Conservation (phyloP, 108 stramenopile genomes). For the Conticribra guillardii region DNA sequence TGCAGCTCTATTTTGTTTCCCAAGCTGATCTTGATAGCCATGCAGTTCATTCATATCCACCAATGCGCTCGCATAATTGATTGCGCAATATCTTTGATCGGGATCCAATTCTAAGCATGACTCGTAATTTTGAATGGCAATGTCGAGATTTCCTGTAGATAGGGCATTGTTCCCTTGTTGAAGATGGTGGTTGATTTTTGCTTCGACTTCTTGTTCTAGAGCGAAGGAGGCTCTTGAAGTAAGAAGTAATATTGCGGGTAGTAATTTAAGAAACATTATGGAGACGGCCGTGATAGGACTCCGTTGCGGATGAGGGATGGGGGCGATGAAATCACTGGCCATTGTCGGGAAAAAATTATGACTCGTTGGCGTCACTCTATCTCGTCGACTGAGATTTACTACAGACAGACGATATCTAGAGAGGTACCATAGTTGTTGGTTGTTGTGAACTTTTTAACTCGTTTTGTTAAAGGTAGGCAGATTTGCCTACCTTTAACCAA, state of each 20-base stretch:
- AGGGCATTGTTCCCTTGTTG: slow-evolving; percentile 43
- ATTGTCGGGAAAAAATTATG: too few species aligned
- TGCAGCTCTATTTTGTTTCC: slow-evolving; percentile 4
- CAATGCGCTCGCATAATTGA: slow-evolving; percentile 44
- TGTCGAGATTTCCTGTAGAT: slow-evolving; percentile 17
- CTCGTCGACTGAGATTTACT: too few species aligned
- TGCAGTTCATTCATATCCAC: slow-evolving; percentile 32
- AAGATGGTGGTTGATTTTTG: slow-evolving; percentile 19
- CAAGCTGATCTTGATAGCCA: background rate
- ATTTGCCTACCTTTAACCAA: too few species aligned
- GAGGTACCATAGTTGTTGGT: too few species aligned
- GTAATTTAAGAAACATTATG: too few species aligned
- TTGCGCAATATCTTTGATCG: slow-evolving; percentile 35
- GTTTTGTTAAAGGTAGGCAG: too few species aligned
- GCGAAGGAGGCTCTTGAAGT: background rate
- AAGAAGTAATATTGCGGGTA: background rate
- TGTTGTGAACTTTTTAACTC: too few species aligned
- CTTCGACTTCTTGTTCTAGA: background rate
- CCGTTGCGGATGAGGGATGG: too few species aligned
- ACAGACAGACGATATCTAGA: too few species aligned
- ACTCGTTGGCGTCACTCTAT: too few species aligned
- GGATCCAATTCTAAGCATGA: slow-evolving; percentile 39
- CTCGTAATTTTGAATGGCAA: slow-evolving; percentile 34
- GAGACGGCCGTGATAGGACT: too few species aligned
- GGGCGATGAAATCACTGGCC: too few species aligned